Base-by-base conservation (phyloP, 2,329 filamentous ascomycete genomes). In the Colletotrichum tofieldiae region DNA sequence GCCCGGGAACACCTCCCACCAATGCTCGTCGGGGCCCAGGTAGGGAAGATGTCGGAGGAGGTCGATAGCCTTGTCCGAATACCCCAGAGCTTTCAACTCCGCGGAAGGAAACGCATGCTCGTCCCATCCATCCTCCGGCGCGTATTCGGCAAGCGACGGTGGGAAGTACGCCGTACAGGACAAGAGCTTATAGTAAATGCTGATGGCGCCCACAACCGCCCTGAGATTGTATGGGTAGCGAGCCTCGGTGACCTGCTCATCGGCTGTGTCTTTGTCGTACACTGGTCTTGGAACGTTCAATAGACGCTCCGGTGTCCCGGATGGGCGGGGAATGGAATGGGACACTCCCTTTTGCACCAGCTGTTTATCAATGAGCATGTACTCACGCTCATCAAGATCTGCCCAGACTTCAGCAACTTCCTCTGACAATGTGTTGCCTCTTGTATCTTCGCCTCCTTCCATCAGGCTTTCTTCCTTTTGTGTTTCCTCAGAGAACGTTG, bases 31-130 rank as follows among this genome's bases (percentile, higher is more conserved):
- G 55, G 39, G n/a, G 32, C 49, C 47, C 26, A 68, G 39, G 39
- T 68, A 68, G 11, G 66, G 66, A n/a, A 68, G 51, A 26, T 68
- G 66, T 5, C 66, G 58, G 35, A 68, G 51, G 16, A 68, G 26
- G 49, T 29, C 23, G 59, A 68, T 37, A n/a, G 23, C 60, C 35
- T 39, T 69, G 32, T 69, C 66, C 43, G 59, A 64, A 47, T 51
- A 51, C 12, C 47, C 47, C 12, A 64, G 61, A n/a, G 23, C 39
- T 16, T 35, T 23, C 29, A 64, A 35, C 29, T 51, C 45, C 43
- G 43, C 61, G 5, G 35, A 29, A 41, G 61, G 43, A 18, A 64
- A 52, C 29, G 37, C 43, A 26, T 64, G 47, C 35, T 64, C 61
- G 47, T 32, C 41, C 61, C 61, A 64, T 12, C 61, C 61, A 29